Conservation (phyloP, 148 eudicot species). For the Spergularia bocconei region DNA sequence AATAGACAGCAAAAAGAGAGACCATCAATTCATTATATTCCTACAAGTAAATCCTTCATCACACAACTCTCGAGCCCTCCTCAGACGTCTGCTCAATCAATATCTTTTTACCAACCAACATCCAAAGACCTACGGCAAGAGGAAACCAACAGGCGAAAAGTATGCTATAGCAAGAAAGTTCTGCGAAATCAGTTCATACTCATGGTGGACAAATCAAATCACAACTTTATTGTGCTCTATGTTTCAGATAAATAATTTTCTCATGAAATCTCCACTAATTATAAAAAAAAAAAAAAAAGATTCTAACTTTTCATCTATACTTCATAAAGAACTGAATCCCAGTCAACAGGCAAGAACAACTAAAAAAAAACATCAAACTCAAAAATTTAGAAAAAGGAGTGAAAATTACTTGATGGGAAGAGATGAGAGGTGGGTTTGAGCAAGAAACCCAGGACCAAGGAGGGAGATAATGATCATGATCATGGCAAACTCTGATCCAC, state of each 20-base stretch:
- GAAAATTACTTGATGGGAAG: constrained; percentile 35
- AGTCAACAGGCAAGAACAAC: not conserved
- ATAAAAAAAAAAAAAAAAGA: not conserved
- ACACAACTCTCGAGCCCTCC: not conserved
- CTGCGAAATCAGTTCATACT: too few relatives aligned
- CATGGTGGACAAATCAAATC: not conserved
- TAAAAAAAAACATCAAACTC: not conserved
- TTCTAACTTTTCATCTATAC: not conserved
- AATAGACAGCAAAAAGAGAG: not conserved
- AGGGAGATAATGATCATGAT: constrained; percentile 40
- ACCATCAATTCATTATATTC: not conserved
- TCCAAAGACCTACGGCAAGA: not conserved
- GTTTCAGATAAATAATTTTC: not conserved
- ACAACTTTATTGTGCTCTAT: not conserved
- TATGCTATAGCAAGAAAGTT: not conserved
- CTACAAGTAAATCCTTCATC: not conserved
- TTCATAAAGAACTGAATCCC: not conserved
- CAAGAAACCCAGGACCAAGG: constrained; percentile 65
- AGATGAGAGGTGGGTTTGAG: constrained; percentile 30
- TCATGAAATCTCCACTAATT: not conserved
- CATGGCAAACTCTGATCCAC: constrained; percentile 44
- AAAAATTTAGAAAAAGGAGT: not conserved
- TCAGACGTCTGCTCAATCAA: too few relatives aligned
- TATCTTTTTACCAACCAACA: not conserved
- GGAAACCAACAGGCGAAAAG: not conserved